Percentiles rank a stretch among this genome's conserved stretches.
These are phyloP conservation scores for Bretschneidera sinensis DNA, from an alignment of 345 rosid species.

Conservation along the genomic window DNA sequence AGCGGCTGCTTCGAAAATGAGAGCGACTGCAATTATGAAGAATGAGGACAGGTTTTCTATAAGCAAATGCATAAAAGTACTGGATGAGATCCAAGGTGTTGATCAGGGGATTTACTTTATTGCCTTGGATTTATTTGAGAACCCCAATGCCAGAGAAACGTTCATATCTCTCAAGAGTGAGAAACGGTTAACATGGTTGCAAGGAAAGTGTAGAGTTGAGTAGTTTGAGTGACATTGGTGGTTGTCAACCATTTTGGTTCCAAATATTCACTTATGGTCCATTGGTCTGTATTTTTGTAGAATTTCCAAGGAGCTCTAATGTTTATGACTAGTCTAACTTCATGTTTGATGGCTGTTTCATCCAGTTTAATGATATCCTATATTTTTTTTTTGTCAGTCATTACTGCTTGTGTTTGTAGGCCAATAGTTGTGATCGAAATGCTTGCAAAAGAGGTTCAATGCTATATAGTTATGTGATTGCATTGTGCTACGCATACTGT, in stretches of 20 bases:
- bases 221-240: constrained; percentile 6
- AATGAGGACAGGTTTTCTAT: constrained; percentile 70
- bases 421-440: too few species aligned
- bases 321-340: too few species aligned
- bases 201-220: constrained; percentile 49
- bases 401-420: too few species aligned
- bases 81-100: constrained; percentile 75
- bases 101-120: constrained; percentile 55
- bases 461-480: too few species aligned
- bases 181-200: constrained; percentile 68
- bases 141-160: constrained; percentile 54
- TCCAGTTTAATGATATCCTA: too few species aligned
- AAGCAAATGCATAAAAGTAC: constrained; percentile 75
- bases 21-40: constrained; percentile 63
- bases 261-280: too few species aligned
- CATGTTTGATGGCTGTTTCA: too few species aligned
- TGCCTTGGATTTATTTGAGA: constrained; percentile 81
- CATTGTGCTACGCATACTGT: too few species aligned
- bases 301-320: too few species aligned
- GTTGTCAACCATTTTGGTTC: not conserved
- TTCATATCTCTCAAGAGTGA: constrained; percentile 69
- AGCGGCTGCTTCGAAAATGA: constrained; percentile 76
- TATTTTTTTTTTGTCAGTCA: too few species aligned
- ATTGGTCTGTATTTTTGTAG: too few species aligned
- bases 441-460: too few species aligned